phyloP scores from a whole-genome alignment of 148 eudicot genomes.

The Fallopia convolvulus region DNA sequence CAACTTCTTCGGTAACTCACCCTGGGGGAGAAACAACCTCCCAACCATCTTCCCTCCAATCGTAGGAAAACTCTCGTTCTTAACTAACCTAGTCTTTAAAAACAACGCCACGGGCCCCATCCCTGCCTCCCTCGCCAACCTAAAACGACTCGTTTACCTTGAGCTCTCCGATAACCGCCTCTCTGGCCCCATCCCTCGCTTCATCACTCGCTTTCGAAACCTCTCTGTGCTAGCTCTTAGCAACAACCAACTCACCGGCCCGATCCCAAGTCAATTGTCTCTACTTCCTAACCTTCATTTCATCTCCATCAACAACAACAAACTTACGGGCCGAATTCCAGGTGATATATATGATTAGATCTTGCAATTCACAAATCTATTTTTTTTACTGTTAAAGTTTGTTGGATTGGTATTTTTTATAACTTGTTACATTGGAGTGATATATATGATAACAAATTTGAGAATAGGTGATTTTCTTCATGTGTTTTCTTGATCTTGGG shows the following conservation, averaged over 20 bases:
- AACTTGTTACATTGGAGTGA: too few species aligned
- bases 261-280: not conserved
- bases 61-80: not conserved
- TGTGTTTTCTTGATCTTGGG: too few species aligned
- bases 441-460: too few species aligned
- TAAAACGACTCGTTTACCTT: not conserved
- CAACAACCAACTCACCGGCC: slow-evolving; percentile 3
- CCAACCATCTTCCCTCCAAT: not conserved
- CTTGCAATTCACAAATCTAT: too few species aligned
- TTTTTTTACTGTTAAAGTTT: too few species aligned
- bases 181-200: not conserved
- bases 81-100: not conserved
- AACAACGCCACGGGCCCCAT: not conserved
- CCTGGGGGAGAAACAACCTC: not conserved
- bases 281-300: not conserved
- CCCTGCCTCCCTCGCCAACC: not conserved
- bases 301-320: not conserved
- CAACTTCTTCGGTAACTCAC: not conserved
- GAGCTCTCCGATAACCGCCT: not conserved
- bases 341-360: too few species aligned
- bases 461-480: too few species aligned
- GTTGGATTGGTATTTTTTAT: too few species aligned
- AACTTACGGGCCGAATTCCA: not conserved
- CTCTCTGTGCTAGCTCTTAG: not conserved
- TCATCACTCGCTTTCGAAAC: not conserved